Evolutionary conservation across 495 filamentous ascomycete species (phyloP).

Genomic region (Trichoderma asperelloides): DNA sequence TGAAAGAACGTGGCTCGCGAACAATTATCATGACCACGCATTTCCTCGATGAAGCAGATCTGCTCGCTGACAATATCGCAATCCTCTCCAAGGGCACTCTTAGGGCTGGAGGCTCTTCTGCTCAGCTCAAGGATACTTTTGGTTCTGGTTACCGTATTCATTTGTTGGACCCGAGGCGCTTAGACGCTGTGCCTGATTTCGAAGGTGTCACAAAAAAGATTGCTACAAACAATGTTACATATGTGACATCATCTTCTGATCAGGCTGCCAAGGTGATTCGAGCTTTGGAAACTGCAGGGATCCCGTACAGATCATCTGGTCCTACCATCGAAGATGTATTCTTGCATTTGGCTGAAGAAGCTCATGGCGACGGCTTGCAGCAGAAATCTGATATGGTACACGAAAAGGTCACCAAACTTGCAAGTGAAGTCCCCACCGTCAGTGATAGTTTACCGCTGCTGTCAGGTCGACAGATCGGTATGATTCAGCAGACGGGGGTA

Average conservation of each 20-base stretch:
- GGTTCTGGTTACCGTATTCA: slow-evolving; percentile 65
- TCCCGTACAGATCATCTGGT: slow-evolving; percentile 60
- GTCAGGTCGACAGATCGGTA: slow-evolving; percentile 49
- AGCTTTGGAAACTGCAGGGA: slow-evolving; percentile 44
- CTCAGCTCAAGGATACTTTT: slow-evolving; percentile 51
- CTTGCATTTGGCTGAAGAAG: slow-evolving; percentile 60
- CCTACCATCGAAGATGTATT: slow-evolving; percentile 77
- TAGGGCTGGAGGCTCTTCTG: slow-evolving; percentile 57
- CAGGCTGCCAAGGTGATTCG: slow-evolving; percentile 50
- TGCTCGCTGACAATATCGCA: slow-evolving; percentile 60
- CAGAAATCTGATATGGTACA: neutral
- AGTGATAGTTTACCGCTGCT: slow-evolving; percentile 42
- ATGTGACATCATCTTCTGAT: slow-evolving; percentile 48
- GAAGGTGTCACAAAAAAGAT: slow-evolving; percentile 42
- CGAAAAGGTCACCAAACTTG: neutral
- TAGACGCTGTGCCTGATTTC: slow-evolving; percentile 36
- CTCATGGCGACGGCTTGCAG: slow-evolving; percentile 11
- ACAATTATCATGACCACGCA: slow-evolving; percentile 72
- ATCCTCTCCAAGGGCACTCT: slow-evolving; percentile 58
- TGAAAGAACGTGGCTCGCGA: slow-evolving; percentile 58
- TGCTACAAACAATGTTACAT: slow-evolving; percentile 56
- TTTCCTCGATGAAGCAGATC: slow-evolving; percentile 62
- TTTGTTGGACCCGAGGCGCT: slow-evolving; percentile 40
- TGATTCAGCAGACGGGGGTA: slow-evolving; percentile 52
- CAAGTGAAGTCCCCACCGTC: slow-evolving; percentile 10